These are phyloP conservation scores for Hypholoma fasciculare DNA, from an alignment of 768 basidiomycete genomes.

Conservation along the genomic window DNA sequence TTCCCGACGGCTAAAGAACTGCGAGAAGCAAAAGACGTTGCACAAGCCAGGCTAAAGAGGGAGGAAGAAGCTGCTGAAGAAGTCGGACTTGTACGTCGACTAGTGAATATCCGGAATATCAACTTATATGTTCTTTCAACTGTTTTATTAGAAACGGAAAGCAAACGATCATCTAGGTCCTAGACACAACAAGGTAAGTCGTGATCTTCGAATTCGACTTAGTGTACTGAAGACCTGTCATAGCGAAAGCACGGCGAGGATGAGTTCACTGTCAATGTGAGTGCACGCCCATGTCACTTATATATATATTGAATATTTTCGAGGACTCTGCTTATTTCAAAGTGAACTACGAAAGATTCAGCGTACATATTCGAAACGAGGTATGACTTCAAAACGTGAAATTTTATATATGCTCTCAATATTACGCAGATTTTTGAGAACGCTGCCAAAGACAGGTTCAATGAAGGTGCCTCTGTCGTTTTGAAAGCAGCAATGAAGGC, in stretches of 20 bases:
- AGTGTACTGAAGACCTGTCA: neutral
- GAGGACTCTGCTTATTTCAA: slow-evolving; percentile 79
- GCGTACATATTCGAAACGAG: slow-evolving; percentile 83
- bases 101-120: slow-evolving; percentile 8
- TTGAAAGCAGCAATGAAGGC: slow-evolving; percentile 70
- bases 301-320: slow-evolving; percentile 2
- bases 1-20: slow-evolving; percentile 84
- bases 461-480: slow-evolving; percentile 69
- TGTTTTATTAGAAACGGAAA: slow-evolving; percentile 60
- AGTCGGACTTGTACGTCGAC: slow-evolving; percentile 62
- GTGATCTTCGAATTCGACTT: neutral
- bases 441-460: slow-evolving; percentile 80
- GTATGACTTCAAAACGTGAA: slow-evolving; percentile 34
- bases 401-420: slow-evolving; percentile 9
- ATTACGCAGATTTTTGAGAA: slow-evolving; percentile 69
- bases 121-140: slow-evolving; percentile 6
- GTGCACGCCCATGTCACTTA: slow-evolving; percentile 18
- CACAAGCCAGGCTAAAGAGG: slow-evolving; percentile 58
- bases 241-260: slow-evolving; percentile 52
- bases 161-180: slow-evolving; percentile 47
- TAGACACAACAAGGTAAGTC: slow-evolving; percentile 54
- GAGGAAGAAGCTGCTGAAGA: slow-evolving; percentile 77
- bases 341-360: slow-evolving; percentile 88
- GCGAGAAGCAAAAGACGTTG: slow-evolving; percentile 67
- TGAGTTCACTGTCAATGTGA: slow-evolving; percentile 69